Evolutionary conservation across 257 asterid genomes (phyloP), one percentile per base, ranked within the genome.

Genomic region (Fraxinus excelsior): DNA sequence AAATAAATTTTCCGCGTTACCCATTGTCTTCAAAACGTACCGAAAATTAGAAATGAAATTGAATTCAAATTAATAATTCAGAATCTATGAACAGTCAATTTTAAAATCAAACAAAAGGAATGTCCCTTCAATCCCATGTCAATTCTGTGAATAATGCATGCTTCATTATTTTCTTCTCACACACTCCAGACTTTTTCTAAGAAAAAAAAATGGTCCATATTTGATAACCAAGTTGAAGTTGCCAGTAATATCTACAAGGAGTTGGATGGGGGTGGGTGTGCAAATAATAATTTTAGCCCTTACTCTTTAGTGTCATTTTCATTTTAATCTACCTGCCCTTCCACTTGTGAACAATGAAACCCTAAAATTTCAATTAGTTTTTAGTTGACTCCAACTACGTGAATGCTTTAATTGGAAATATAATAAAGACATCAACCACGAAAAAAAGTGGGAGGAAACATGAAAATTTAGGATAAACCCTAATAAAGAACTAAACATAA

Each of bases 11-110:
- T 42, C 13, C 18, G 2, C 1, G 16, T 11, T 2, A 42, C 13
- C 51, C 51, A 42, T 42, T 42, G 18, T 42, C 49, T 10, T 12
- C 3, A 1, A 3, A 42, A 42, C 16, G 4, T 42, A 11, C 3
- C 0, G 49, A 46, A 46, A 16, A 46, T 46, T 16, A 46, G 21
- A 46, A 46, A 46, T 46, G 5, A 46, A 4, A 16, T 46, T 4
- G 2, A 16, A 46, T 46, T 1, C 58, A 78, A 56, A 78, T 53
- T 26, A 87, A 81, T 74, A 31, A 46, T 66, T 69, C n/a, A n/a
- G 35, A 25, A 5, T 66, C 65, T 56, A n/a, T 5, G 65, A 51
- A 19, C 26, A 7, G 12, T 56, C 26, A 19, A 5, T 56, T 11
- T 56, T n/a, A 56, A 56, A 51, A 51, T 51, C 62, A 51, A 51